Conservation (phyloP, 2,329 filamentous ascomycete species). For the Scleromitrula shiraiana region DNA sequence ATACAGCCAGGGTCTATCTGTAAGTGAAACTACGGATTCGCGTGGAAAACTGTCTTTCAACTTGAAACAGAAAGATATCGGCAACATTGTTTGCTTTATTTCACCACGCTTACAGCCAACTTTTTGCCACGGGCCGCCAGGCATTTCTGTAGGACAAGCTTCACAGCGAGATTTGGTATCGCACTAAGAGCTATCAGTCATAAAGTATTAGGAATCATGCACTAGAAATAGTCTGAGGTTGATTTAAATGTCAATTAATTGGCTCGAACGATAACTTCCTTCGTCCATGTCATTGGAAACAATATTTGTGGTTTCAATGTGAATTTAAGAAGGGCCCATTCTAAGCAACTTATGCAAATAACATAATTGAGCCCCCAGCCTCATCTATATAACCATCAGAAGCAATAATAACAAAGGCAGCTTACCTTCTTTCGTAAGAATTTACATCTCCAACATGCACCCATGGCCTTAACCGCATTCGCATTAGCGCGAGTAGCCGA, state of each 20-base stretch:
- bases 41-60: not conserved
- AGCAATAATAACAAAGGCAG: not conserved
- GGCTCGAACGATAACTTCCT: too few species aligned
- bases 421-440: slow-evolving; percentile 14
- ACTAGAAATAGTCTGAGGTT: too few species aligned
- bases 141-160: slow-evolving; percentile 7
- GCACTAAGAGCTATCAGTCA: not conserved
- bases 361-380: too few species aligned
- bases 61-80: slow-evolving; percentile 4
- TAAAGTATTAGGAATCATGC: not conserved
- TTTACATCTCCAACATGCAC: slow-evolving; percentile 15
- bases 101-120: slow-evolving; percentile 12
- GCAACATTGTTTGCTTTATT: slow-evolving; percentile 10
- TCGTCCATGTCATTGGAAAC: too few species aligned
- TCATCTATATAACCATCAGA: not conserved
- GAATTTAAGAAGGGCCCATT: too few species aligned
- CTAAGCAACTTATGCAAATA: too few species aligned
- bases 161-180: slow-evolving; percentile 8
- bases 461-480: slow-evolving; percentile 13
- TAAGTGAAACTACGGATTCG: not conserved
- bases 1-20: not conserved
- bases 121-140: slow-evolving; percentile 9
- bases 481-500: slow-evolving; percentile 8
- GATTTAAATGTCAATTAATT: too few species aligned
- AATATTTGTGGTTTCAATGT: too few species aligned